Evolutionary conservation across 1,139 yeast genomes (phyloP).

Genomic region (Candida tetrigidarum): DNA sequence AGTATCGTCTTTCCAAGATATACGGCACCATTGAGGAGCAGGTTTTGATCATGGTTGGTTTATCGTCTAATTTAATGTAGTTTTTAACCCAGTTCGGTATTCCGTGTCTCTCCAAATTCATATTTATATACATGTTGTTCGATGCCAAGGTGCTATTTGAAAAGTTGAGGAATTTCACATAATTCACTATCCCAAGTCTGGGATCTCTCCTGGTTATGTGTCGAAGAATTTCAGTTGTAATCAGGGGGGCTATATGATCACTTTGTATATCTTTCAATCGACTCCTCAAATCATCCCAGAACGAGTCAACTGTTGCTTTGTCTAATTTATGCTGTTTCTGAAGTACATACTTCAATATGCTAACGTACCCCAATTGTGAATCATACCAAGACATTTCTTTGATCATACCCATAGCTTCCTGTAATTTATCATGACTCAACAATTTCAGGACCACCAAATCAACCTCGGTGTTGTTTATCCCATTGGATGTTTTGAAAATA

Average conservation of each 20-base stretch:
- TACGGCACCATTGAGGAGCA: conserved; percentile 23
- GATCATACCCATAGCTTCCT: conserved; percentile 28
- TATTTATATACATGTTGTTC: not conserved
- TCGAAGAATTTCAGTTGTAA: not conserved
- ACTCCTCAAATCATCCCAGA: conserved; percentile 1
- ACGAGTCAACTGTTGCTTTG: not conserved
- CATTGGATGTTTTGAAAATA: conserved; percentile 30
- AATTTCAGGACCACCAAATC: conserved; percentile 31
- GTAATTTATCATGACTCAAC: conserved; percentile 27
- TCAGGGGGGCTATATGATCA: not conserved
- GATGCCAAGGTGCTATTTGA: not conserved
- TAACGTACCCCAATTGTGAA: conserved; percentile 30
- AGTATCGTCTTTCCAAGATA: conserved; percentile 7
- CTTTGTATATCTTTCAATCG: not conserved
- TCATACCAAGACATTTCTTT: conserved; percentile 22
- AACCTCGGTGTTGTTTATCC: conserved; percentile 29
- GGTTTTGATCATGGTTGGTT: conserved; percentile 11
- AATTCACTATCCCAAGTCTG: conserved; percentile 2
- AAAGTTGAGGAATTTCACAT: not conserved
- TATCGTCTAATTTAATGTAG: not conserved
- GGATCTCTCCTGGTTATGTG: not conserved
- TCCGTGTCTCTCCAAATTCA: conserved; percentile 7
- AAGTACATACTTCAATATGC: conserved; percentile 24
- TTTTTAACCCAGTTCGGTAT: conserved; percentile 1
- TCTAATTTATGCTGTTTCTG: conserved; percentile 5